phyloP scores from a whole-genome alignment of 1,284 basidiomycete genomes.

The Papiliotrema flavescens region DNA sequence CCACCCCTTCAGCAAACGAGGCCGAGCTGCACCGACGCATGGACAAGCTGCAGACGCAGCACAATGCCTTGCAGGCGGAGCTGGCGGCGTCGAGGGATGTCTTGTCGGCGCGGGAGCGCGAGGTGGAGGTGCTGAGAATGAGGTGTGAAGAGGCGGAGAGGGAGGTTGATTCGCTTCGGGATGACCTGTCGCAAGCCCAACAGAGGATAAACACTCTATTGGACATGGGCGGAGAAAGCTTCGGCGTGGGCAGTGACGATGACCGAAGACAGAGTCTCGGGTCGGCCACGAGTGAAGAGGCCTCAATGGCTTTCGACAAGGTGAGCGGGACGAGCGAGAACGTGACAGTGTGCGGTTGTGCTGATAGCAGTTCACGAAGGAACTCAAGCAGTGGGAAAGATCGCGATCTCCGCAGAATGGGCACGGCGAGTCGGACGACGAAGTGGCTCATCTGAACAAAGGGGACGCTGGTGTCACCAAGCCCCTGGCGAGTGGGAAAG shows the following conservation, averaged over 20 bases:
- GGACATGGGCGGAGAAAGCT: conserved; percentile 31
- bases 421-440: conserved; percentile 14
- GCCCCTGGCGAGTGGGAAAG: neutral
- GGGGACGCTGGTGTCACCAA: neutral
- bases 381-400: conserved; percentile 46
- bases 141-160: conserved; percentile 42
- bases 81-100: conserved; percentile 72
- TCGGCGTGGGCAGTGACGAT: conserved; percentile 21
- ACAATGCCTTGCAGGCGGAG: conserved; percentile 69
- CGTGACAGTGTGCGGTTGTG: neutral
- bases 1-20: conserved; percentile 67
- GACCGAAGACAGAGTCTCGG: conserved; percentile 17
- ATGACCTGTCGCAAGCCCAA: conserved; percentile 69
- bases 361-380: conserved; percentile 38
- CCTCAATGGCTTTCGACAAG: conserved; percentile 45
- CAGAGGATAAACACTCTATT: conserved; percentile 51
- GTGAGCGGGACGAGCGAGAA: conserved; percentile 13
- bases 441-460: conserved; percentile 4
- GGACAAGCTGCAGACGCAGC: conserved; percentile 68
- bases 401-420: conserved; percentile 29
- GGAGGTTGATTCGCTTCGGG: conserved; percentile 56
- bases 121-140: conserved; percentile 60
- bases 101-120: conserved; percentile 66
- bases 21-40: conserved; percentile 57
- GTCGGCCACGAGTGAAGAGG: conserved; percentile 25